Percentiles rank a stretch among this genome's conserved stretches.
Evolutionary conservation across 2,329 filamentous ascomycete species (phyloP).

Genomic region (Westerdykella ornata): DNA sequence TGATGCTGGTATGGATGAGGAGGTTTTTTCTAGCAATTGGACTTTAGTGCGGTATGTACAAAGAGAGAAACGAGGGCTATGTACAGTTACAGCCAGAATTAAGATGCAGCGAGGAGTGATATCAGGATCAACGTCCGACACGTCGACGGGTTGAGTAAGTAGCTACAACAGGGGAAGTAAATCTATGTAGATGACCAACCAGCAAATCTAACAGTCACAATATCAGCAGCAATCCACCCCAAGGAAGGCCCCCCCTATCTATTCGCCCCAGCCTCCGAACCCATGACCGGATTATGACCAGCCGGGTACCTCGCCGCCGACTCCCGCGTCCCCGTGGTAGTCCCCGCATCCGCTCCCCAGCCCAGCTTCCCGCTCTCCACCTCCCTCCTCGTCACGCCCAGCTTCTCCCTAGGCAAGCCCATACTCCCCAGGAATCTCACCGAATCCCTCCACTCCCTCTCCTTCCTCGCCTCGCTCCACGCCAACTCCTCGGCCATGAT

Average conservation of each 20-base stretch:
- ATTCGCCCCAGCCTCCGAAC: constrained; percentile 42
- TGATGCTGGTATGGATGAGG: no score
- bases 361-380: constrained; percentile 49
- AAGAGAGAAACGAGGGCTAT: no score
- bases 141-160: no score
- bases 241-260: constrained; percentile 39
- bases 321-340: constrained; percentile 43
- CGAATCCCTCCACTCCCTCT: constrained; percentile 71
- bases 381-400: constrained; percentile 50
- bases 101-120: no score
- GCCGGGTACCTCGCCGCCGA: constrained; percentile 43
- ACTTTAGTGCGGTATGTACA: no score
- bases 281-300: constrained; percentile 43
- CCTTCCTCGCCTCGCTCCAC: constrained; percentile 67
- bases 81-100: no score
- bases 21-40: no score
- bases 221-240: no score
- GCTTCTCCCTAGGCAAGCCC: constrained; percentile 54
- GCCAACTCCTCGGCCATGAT: constrained; percentile 78
- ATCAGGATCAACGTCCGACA: no score
- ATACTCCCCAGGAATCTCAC: constrained; percentile 55
- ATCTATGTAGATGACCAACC: no score
- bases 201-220: no score
- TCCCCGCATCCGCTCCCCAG: not conserved
- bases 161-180: no score